Percentiles rank a stretch among this genome's conserved stretches.
Conservation (phyloP, 768 basidiomycete species). For the Dacryopinax primogenitus region DNA sequence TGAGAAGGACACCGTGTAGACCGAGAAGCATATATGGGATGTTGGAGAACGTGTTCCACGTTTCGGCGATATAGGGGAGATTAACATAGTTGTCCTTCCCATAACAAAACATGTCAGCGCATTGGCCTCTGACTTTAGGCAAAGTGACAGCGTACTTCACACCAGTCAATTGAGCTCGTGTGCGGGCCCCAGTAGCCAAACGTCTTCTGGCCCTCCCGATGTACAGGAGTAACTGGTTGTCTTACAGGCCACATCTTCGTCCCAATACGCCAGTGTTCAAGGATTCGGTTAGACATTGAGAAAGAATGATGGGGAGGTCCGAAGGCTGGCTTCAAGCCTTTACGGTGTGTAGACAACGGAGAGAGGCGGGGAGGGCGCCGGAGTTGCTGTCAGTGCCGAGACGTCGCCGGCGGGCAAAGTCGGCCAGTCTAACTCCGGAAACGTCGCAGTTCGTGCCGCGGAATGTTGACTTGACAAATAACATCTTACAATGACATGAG, state of each 20-base stretch:
- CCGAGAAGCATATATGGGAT: slow-evolving; percentile 45
- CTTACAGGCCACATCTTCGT: neutral
- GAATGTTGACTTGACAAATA: too few relatives aligned
- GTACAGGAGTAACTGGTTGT: neutral
- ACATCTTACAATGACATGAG: too few relatives aligned
- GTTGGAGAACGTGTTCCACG: slow-evolving; percentile 63
- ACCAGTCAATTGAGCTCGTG: slow-evolving; percentile 63
- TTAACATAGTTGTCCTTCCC: slow-evolving; percentile 62
- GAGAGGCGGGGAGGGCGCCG: too few relatives aligned
- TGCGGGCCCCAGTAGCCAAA: slow-evolving; percentile 42
- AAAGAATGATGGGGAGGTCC: neutral
- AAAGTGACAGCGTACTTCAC: slow-evolving; percentile 51
- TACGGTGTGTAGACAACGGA: too few relatives aligned
- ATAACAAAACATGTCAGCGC: too few relatives aligned
- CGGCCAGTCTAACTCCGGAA: too few relatives aligned
- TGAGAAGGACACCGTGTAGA: slow-evolving; percentile 34
- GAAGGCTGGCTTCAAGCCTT: too few relatives aligned
- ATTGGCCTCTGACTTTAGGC: too few relatives aligned
- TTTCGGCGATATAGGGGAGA: slow-evolving; percentile 63
- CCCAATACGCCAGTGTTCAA: neutral
- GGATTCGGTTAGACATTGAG: neutral
- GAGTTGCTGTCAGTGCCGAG: too few relatives aligned
- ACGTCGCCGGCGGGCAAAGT: too few relatives aligned
- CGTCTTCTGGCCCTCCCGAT: neutral
- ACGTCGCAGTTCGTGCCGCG: too few relatives aligned